Conservation (phyloP, 176 grass and related monocot genomes). For the Carex cristatella region DNA sequence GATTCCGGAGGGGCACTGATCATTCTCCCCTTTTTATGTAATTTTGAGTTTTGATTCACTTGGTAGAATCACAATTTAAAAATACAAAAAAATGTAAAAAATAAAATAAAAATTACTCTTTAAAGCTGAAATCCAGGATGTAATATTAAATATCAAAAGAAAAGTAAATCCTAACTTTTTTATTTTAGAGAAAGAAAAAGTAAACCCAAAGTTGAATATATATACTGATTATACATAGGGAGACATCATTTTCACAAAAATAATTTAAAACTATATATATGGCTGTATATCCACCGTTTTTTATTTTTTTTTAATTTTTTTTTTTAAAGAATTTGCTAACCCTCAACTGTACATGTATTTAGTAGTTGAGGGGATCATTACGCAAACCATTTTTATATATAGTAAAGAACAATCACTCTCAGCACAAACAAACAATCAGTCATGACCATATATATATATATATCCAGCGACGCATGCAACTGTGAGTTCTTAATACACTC, state of each 20-base stretch:
- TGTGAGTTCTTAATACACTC: background rate
- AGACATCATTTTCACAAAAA: background rate
- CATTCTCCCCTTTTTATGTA: background rate
- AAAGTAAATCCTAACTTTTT: background rate
- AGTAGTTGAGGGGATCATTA: background rate
- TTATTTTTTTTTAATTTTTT: background rate
- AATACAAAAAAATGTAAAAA: background rate
- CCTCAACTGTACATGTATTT: background rate
- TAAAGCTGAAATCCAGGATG: background rate
- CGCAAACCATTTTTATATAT: background rate
- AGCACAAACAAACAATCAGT: slow-evolving; percentile 7
- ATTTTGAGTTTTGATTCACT: background rate
- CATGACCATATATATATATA: background rate
- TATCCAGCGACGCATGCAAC: background rate
- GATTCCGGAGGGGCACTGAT: background rate
- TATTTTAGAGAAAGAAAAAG: too few species aligned
- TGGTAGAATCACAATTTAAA: background rate
- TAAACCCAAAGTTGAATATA: background rate
- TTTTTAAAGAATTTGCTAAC: too few species aligned
- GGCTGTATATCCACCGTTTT: background rate
- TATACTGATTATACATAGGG: background rate
- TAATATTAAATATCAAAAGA: background rate
- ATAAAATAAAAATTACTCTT: background rate
- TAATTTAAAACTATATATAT: background rate
- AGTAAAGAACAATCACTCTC: background rate